Conservation (phyloP, 345 rosid genomes). For the Lumnitzera racemosa region DNA sequence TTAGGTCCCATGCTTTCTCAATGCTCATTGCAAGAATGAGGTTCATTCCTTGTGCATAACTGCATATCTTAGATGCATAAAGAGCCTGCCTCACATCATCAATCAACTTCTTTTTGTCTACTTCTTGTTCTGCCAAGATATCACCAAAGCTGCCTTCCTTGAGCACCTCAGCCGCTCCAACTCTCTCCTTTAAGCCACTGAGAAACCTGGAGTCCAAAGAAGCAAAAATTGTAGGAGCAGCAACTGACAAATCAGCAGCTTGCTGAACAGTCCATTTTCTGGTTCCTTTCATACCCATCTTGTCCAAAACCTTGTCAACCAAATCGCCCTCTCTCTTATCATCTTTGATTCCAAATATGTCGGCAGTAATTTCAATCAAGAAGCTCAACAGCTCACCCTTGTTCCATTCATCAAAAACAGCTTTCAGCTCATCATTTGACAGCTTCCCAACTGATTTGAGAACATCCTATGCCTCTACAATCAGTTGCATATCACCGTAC, state of each 20-base stretch:
- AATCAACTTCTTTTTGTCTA: constrained; percentile 73
- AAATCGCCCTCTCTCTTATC: constrained; percentile 79
- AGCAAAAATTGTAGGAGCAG: constrained; percentile 87
- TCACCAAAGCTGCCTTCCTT: constrained; percentile 68
- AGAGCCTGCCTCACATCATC: constrained; percentile 91
- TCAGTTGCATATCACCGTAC: constrained; percentile 96
- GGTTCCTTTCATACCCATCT: constrained; percentile 97
- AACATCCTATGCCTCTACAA: constrained; percentile 88
- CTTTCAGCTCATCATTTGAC: constrained; percentile 68
- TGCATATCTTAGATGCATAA: constrained; percentile 89
- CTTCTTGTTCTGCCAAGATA: constrained; percentile 42
- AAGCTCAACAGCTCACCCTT: constrained; percentile 92
- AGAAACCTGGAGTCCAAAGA: constrained; percentile 90
- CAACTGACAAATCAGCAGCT: constrained; percentile 92
- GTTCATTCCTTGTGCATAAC: constrained; percentile 99
- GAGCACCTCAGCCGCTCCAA: constrained; percentile 80
- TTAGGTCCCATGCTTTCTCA: constrained; percentile 80
- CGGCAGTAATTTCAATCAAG: constrained; percentile 91
- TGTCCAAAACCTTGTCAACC: constrained; percentile 93
- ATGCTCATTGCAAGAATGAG: constrained; percentile 82
- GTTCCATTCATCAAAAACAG: constrained; percentile 83
- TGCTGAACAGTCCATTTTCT: constrained; percentile 99
- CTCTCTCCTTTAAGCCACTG: constrained; percentile 85
- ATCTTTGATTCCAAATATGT: constrained; percentile 79
- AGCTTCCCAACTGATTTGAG: constrained; percentile 80